phyloP scores from a whole-genome alignment of 2,329 filamentous ascomycete genomes.

The Colletotrichum tropicicola region DNA sequence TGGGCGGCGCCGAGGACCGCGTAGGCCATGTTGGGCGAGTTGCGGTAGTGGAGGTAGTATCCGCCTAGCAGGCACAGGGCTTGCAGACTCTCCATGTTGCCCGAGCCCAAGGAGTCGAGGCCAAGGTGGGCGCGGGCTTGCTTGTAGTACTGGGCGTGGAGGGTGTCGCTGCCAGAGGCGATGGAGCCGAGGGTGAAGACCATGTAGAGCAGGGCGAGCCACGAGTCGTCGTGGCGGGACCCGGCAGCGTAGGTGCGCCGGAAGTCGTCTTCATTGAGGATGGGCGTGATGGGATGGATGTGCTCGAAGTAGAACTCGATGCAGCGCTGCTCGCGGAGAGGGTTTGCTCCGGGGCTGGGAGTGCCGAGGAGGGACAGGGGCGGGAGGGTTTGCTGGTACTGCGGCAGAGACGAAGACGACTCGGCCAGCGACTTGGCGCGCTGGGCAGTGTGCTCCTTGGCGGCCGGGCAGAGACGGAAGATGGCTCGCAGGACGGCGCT shows the following conservation, averaged over 20 bases:
- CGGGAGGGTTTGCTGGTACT: slow-evolving; percentile 43
- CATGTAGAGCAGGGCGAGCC: slow-evolving; percentile 69
- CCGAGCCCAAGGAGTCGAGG: slow-evolving; percentile 63
- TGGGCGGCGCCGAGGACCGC: slow-evolving; percentile 32
- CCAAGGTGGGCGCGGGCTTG: slow-evolving; percentile 62
- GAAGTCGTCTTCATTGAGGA: slow-evolving; percentile 68
- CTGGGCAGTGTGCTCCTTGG: slow-evolving; percentile 38
- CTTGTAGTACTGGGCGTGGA: slow-evolving; percentile 65
- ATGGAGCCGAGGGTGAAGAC: slow-evolving; percentile 70
- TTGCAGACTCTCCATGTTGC: slow-evolving; percentile 33
- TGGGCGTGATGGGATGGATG: slow-evolving; percentile 67
- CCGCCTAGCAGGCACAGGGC: slow-evolving; percentile 33
- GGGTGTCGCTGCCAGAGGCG: slow-evolving; percentile 62
- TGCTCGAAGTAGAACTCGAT: slow-evolving; percentile 70
- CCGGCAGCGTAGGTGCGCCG: slow-evolving; percentile 41
- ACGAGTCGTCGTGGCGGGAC: slow-evolving; percentile 62
- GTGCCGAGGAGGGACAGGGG: slow-evolving; percentile 1
- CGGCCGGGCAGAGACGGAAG: slow-evolving; percentile 41
- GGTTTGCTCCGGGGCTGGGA: slow-evolving; percentile 51
- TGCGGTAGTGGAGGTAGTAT: slow-evolving; percentile 35
- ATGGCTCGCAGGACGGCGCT: slow-evolving; percentile 70
- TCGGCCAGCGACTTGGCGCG: slow-evolving; percentile 35
- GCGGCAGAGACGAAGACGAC: slow-evolving; percentile 36
- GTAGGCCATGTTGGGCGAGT: slow-evolving; percentile 35
- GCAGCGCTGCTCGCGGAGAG: slow-evolving; percentile 45